phyloP scores from a whole-genome alignment of 2,329 filamentous ascomycete genomes.

The Beauveria sp. region DNA sequence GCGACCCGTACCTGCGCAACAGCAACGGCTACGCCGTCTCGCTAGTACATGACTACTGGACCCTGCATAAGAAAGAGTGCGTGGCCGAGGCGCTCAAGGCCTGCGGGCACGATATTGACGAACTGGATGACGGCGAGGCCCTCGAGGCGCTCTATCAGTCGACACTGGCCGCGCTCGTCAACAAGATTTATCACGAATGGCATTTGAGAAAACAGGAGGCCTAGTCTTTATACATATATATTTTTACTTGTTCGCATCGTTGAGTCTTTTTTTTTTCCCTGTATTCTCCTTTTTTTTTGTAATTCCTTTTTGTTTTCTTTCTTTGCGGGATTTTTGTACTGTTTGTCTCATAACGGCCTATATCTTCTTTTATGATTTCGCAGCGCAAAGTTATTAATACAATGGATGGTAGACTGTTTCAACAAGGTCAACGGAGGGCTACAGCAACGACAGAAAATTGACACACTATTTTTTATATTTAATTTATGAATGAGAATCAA shows the following conservation, averaged over 20 bases:
- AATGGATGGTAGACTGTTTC: no score
- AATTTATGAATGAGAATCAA: background rate
- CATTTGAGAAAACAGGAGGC: background rate
- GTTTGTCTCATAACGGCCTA: no score
- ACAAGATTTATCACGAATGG: background rate
- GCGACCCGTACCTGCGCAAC: background rate
- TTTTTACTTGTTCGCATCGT: background rate
- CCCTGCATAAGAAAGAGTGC: background rate
- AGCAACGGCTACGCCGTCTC: background rate
- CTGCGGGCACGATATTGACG: slow-evolving; percentile 11
- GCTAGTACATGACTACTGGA: background rate
- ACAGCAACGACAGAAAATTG: no score
- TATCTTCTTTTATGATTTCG: no score
- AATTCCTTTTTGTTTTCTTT: background rate
- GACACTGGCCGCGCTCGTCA: background rate
- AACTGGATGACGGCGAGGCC: slow-evolving; percentile 18
- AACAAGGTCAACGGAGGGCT: no score
- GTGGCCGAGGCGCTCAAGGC: background rate
- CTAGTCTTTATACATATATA: background rate
- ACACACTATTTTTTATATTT: no score
- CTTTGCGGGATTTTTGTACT: background rate
- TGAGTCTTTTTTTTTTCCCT: background rate
- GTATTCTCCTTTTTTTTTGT: background rate
- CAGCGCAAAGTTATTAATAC: no score
- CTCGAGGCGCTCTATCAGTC: background rate